Conservation (phyloP, 2,329 filamentous ascomycete species). For the Dactylellina leptospora region DNA sequence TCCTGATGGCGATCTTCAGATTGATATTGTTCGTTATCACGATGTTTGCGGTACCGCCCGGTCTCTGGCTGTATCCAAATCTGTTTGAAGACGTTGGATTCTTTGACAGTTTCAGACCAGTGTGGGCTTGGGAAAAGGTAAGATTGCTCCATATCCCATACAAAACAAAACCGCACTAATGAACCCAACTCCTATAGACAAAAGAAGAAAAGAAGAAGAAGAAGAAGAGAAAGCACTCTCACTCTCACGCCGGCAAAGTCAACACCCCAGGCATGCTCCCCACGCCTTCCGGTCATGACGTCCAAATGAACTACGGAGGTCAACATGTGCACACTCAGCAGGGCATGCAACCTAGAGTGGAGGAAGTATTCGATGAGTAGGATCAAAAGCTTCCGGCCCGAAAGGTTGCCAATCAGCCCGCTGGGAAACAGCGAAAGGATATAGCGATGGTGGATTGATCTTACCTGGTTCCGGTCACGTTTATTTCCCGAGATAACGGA, state of each 20-base stretch:
- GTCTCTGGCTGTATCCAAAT: constrained; percentile 98
- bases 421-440: no score
- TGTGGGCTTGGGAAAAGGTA: constrained; percentile 99
- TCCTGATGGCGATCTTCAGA: constrained; percentile 96
- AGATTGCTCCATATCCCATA: constrained; percentile 56
- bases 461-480: no score
- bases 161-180: no score
- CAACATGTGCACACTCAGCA: constrained; percentile 46
- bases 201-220: constrained; percentile 51
- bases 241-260: constrained; percentile 27
- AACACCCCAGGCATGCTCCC: constrained; percentile 38
- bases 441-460: no score
- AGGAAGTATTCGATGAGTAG: constrained; percentile 52
- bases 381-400: no score
- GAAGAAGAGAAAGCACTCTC: constrained; percentile 52
- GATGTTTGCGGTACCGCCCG: constrained; percentile 82
- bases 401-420: no score
- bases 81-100: constrained; percentile 98
- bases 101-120: constrained; percentile 92
- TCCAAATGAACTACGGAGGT: constrained; percentile 34
- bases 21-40: constrained; percentile 93
- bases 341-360: constrained; percentile 48
- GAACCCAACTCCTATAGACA: constrained; percentile 23
- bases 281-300: constrained; percentile 44
- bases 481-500: no score